Base-by-base conservation (phyloP, 2,329 filamentous ascomycete species). In the Gliomastix tumulicola region DNA sequence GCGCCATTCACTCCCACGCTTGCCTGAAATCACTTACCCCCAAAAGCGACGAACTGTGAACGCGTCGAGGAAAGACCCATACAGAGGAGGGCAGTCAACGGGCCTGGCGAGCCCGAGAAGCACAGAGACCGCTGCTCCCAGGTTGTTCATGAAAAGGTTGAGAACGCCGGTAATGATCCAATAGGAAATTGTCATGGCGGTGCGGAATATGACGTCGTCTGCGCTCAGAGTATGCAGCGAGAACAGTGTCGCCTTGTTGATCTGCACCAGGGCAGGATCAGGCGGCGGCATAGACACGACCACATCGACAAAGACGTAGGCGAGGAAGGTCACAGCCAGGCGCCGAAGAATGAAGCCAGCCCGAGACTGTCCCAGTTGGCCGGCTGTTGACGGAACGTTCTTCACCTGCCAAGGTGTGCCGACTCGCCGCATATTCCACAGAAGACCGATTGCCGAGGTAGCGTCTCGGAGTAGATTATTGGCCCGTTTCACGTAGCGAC, bases 361-460 rank as follows among this genome's bases (percentile, higher is more conserved):
- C 13, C 25, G 25, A 16, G 25, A 28, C 25, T 28, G 25, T n/a
- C n/a, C n/a, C n/a, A n/a, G n/a, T 9, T 36, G 34, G 18, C 23
- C 21, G 11, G 34, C 21, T n/a, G 25, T 15, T n/a, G n/a, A n/a
- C 9, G 34, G 17, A 21, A 30, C 18, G 7, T 19, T 36, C 18
- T 36, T 36, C 3, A 30, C 34, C 20, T 36, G 22, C 34, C 34
- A 36, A 5, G 22, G 34, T 9, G 34, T 36, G 17, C 34, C 34
- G 23, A 36, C 27, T 11, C 34, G 25, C 19, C 34, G 34, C 34
- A 36, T 30, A 18, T 31, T 36, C 34, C 34, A 30, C 34, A 36
- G 25, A 20, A 30, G 7, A 12, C 25, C 11, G 20, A 20, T 16
- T 18, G 34, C 34, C 18, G 34, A 36, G n/a, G 25, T 13, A n/a